Conservation (phyloP, 768 basidiomycete genomes). For the Mycena rebaudengoi region DNA sequence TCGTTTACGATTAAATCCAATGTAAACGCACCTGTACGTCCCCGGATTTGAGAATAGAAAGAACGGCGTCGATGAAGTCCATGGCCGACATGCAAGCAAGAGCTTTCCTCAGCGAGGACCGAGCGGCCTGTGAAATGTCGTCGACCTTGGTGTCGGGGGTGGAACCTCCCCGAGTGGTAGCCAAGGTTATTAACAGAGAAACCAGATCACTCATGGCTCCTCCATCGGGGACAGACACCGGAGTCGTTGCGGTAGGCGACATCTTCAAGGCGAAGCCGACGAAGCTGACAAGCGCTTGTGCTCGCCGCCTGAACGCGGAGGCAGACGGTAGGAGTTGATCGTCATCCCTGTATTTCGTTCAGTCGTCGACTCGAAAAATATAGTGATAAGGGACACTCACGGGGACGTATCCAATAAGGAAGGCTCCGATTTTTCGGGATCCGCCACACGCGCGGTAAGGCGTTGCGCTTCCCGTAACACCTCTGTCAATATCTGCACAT, state of each 20-base stretch:
- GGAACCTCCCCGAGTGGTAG: constrained; percentile 42
- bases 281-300: constrained; percentile 74
- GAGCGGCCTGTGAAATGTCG: constrained; percentile 56
- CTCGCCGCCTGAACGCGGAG: constrained; percentile 61
- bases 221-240: constrained; percentile 29
- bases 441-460: constrained; percentile 54
- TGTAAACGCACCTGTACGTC: constrained; percentile 61
- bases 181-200: constrained; percentile 57
- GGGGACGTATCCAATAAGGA: constrained; percentile 64
- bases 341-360: constrained; percentile 55
- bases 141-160: constrained; percentile 46
- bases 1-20: not conserved
- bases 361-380: not conserved
- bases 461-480: constrained; percentile 72
- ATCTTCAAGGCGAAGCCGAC: constrained; percentile 60
- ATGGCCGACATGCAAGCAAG: constrained; percentile 73
- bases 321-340: constrained; percentile 59
- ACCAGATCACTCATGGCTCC: constrained; percentile 53
- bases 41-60: constrained; percentile 62
- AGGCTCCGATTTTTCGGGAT: constrained; percentile 45
- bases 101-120: constrained; percentile 58
- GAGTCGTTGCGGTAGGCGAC: constrained; percentile 27
- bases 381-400: constrained; percentile 47
- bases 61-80: constrained; percentile 69
- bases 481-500: constrained; percentile 65